Evolutionary conservation across 2,329 filamentous ascomycete species (phyloP).

Genomic region (Phyllosticta paracitricarpa): DNA sequence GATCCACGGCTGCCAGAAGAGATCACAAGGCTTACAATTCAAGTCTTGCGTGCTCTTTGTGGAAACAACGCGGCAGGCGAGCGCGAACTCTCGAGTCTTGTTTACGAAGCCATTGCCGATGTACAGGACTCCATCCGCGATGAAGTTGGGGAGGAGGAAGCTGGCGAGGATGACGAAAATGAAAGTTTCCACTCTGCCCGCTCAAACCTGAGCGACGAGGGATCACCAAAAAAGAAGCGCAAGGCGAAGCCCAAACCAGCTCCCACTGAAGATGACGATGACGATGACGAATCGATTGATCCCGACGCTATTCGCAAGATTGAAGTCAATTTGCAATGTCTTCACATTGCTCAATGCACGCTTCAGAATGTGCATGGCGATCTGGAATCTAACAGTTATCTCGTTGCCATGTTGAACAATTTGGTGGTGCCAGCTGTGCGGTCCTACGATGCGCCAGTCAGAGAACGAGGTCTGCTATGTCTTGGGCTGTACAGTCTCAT

Average conservation of each 20-base stretch:
- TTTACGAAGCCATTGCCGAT: conserved; percentile 89
- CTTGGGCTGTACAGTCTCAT: conserved; percentile 85
- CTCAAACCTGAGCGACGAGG: conserved; percentile 67
- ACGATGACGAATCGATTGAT: conserved; percentile 41
- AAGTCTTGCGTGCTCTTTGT: conserved; percentile 74
- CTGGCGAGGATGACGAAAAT: conserved; percentile 32
- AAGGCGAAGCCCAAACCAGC: conserved; percentile 31
- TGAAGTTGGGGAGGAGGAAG: conserved; percentile 49
- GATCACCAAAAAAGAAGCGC: conserved; percentile 38
- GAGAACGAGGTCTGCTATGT: conserved; percentile 82
- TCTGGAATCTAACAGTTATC: conserved; percentile 76
- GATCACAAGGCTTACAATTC: conserved; percentile 76
- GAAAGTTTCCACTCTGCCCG: conserved; percentile 91
- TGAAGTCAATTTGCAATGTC: conserved; percentile 95
- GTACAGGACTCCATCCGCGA: conserved; percentile 83
- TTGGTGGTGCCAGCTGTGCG: conserved; percentile 91
- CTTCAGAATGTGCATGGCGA: conserved; percentile 83
- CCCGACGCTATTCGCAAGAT: conserved; percentile 66
- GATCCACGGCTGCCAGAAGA: conserved; percentile 85
- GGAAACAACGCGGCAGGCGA: conserved; percentile 64
- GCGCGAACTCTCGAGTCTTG: conserved; percentile 71
- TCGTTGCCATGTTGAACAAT: conserved; percentile 98
- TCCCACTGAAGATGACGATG: conserved; percentile 53
- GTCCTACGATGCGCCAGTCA: conserved; percentile 83
- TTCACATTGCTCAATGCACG: conserved; percentile 97